These are phyloP conservation scores for Clitopilus hobsonii DNA, from an alignment of 768 basidiomycete genomes.

Conservation along the genomic window DNA sequence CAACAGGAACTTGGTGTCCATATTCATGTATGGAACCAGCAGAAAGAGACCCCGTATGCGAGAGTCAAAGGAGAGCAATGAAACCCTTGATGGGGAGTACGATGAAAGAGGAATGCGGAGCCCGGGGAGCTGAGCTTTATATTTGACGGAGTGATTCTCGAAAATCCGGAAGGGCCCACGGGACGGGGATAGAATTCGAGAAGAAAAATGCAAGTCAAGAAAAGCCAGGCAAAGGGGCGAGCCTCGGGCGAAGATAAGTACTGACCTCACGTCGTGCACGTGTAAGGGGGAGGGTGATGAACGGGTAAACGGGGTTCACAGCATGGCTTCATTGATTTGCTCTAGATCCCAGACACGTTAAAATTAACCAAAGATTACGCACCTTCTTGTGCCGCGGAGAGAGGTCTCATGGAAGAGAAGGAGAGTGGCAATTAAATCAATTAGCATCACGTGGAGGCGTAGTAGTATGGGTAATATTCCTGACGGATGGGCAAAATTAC, in stretches of 20 bases:
- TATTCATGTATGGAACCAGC: neutral
- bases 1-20: constrained; percentile 1
- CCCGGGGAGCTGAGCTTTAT: neutral
- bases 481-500: constrained; percentile 20
- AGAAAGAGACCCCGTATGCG: neutral
- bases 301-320: constrained; percentile 26
- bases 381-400: neutral
- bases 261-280: constrained; percentile 42
- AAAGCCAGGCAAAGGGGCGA: neutral
- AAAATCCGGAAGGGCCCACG: neutral
- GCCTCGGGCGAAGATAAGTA: constrained; percentile 17
- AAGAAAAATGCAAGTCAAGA: constrained; percentile 3
- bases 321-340: neutral
- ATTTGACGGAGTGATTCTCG: neutral
- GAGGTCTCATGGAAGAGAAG: constrained; percentile 2
- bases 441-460: constrained; percentile 25
- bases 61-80: neutral
- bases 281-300: constrained; percentile 32
- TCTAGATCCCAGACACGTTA: neutral
- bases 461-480: constrained; percentile 8
- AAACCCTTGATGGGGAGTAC: neutral
- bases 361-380: neutral
- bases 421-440: neutral
- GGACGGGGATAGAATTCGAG: neutral
- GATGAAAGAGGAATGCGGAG: constrained; percentile 6